These are phyloP conservation scores for Candida parachauliodes DNA, from an alignment of 805 yeast genomes.

Conservation along the genomic window DNA sequence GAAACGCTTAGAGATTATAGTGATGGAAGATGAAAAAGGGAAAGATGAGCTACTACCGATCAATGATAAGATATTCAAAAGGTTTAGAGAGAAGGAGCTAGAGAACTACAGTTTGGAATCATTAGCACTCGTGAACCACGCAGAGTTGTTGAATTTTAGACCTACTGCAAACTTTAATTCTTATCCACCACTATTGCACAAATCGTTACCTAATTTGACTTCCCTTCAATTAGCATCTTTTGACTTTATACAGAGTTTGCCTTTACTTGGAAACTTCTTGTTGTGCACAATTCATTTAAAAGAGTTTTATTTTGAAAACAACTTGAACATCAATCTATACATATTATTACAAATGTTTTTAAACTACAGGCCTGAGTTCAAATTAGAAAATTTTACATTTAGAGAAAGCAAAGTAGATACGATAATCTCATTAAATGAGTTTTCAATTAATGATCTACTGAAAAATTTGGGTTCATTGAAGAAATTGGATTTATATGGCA, in stretches of 20 bases:
- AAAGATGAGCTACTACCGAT: conserved; percentile 17
- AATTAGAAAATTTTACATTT: conserved; percentile 22
- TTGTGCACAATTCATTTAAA: conserved; percentile 14
- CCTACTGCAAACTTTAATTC: conserved; percentile 19
- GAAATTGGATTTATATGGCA: conserved; percentile 35
- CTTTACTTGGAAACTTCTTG: conserved; percentile 26
- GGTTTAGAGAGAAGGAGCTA: conserved; percentile 1
- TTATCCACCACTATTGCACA: conserved; percentile 20
- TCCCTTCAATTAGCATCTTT: conserved; percentile 28
- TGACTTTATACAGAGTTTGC: conserved; percentile 25
- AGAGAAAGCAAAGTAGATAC: conserved; percentile 24
- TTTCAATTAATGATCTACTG: conserved; percentile 20
- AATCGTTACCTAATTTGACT: conserved; percentile 20
- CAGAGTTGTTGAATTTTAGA: conserved; percentile 15
- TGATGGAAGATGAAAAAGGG: conserved; percentile 16
- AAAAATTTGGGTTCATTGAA: conserved; percentile 12
- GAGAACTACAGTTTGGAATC: conserved; percentile 13
- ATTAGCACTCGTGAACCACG: conserved; percentile 26
- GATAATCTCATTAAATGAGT: conserved; percentile 24
- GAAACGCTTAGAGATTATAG: conserved; percentile 20
- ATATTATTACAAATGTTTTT: conserved; percentile 25
- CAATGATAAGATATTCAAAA: conserved; percentile 9
- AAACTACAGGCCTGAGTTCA: conserved; percentile 26
- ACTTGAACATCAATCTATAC: conserved; percentile 23
- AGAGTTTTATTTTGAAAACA: conserved; percentile 30